phyloP scores from a whole-genome alignment of 1,284 basidiomycete species.

The Ustilago bromivora region DNA sequence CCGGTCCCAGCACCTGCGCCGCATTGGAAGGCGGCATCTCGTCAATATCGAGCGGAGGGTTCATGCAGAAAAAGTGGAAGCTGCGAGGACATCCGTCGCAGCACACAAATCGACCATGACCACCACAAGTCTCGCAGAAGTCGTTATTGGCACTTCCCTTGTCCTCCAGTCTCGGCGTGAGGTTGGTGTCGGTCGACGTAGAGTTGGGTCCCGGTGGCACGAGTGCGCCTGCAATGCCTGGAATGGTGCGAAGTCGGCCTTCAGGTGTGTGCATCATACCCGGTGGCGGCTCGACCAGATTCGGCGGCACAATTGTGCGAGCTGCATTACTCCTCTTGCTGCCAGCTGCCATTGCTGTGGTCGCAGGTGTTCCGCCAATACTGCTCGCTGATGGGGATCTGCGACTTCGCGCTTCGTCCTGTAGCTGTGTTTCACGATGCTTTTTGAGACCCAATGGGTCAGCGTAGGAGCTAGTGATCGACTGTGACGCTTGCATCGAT shows the following conservation, averaged over 20 bases:
- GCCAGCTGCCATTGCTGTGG: constrained; percentile 10
- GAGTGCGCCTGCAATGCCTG: constrained; percentile 44
- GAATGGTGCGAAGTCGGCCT: constrained; percentile 38
- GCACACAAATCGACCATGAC: constrained; percentile 78
- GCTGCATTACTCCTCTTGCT: constrained; percentile 30
- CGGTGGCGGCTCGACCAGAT: constrained; percentile 34
- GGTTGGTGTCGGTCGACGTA: constrained; percentile 23
- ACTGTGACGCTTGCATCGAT: constrained; percentile 43
- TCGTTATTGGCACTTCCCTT: constrained; percentile 81
- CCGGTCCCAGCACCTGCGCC: constrained; percentile 38
- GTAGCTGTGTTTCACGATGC: constrained; percentile 30
- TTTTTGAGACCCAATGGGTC: constrained; percentile 43
- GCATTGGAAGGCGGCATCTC: constrained; percentile 75
- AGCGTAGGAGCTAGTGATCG: constrained; percentile 41
- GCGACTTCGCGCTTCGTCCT: constrained; percentile 28
- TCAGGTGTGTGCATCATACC: constrained; percentile 44
- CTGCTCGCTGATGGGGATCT: constrained; percentile 43
- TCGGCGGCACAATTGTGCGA: constrained; percentile 39
- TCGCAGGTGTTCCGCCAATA: constrained; percentile 9
- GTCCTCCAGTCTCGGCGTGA: constrained; percentile 38
- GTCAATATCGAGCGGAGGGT: constrained; percentile 89
- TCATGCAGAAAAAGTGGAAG: constrained; percentile 95
- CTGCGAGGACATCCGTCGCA: constrained; percentile 97
- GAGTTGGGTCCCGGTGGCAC: constrained; percentile 24
- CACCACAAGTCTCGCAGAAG: constrained; percentile 89